Evolutionary conservation across 2,329 filamentous ascomycete genomes (phyloP).

Genomic region (Hypoxylon sp.): DNA sequence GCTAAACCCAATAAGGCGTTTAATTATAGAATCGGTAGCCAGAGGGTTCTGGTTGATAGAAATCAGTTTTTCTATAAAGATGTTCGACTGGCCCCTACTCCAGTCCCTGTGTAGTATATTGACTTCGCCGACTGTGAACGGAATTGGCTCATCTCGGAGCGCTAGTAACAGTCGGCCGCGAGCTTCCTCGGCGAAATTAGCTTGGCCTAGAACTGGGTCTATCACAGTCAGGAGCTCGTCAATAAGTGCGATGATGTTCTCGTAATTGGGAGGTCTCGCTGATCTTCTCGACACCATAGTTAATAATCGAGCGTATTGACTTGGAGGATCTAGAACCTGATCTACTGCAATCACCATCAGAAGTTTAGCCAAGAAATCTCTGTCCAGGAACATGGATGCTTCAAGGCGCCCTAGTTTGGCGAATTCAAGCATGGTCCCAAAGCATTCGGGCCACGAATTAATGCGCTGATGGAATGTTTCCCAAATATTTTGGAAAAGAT

Average conservation of each 20-base stretch:
- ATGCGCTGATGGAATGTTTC: slow-evolving; percentile 72
- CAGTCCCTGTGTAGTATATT: slow-evolving; percentile 63
- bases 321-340: slow-evolving; percentile 63
- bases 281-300: slow-evolving; percentile 66
- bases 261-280: slow-evolving; percentile 68
- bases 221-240: slow-evolving; percentile 63
- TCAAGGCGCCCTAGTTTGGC: slow-evolving; percentile 73
- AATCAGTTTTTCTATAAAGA: slow-evolving; percentile 78
- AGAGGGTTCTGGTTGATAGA: slow-evolving; percentile 70
- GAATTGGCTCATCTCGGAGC: slow-evolving; percentile 57
- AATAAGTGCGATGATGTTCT: slow-evolving; percentile 66
- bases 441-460: slow-evolving; percentile 83
- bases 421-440: slow-evolving; percentile 78
- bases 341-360: slow-evolving; percentile 75
- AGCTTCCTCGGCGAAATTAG: slow-evolving; percentile 58
- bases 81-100: slow-evolving; percentile 58
- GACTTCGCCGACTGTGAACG: slow-evolving; percentile 64
- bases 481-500: slow-evolving; percentile 71
- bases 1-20: slow-evolving; percentile 68
- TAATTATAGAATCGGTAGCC: slow-evolving; percentile 70
- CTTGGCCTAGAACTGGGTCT: slow-evolving; percentile 56
- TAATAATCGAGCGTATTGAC: slow-evolving; percentile 71
- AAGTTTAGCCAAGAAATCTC: slow-evolving; percentile 72
- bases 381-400: slow-evolving; percentile 70
- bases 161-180: slow-evolving; percentile 58